Percentiles rank a stretch among this genome's conserved stretches.
phyloP scores from a whole-genome alignment of 1,139 yeast species.

The Geotrichum bryndzae region DNA sequence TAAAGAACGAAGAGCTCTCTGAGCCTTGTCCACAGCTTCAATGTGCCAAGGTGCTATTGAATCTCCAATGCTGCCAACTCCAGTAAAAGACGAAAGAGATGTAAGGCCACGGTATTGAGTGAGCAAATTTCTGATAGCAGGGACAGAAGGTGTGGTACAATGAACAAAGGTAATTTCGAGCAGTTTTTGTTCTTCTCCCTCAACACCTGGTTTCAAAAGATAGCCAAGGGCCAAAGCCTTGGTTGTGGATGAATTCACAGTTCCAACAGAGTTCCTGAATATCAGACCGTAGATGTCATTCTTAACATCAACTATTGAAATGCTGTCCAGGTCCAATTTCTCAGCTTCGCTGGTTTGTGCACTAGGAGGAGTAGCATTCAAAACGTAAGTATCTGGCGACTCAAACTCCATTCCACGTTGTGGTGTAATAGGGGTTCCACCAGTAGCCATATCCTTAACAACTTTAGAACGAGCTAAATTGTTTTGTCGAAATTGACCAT shows the following conservation, averaged over 20 bases:
- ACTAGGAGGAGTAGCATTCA: conserved; percentile 33
- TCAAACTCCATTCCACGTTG: conserved; percentile 29
- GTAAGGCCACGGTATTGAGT: conserved; percentile 64
- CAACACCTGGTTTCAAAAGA: conserved; percentile 42
- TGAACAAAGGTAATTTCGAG: conserved; percentile 32
- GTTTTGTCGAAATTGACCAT: conserved; percentile 18
- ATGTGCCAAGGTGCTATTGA: conserved; percentile 77
- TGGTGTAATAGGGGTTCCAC: conserved; percentile 31
- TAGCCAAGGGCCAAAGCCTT: conserved; percentile 48
- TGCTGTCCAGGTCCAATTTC: conserved; percentile 23
- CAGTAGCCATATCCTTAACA: conserved; percentile 3
- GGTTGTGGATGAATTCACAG: conserved; percentile 13
- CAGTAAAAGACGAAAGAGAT: conserved; percentile 43
- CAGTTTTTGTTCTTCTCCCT: conserved; percentile 20
- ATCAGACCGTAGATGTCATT: conserved; percentile 59
- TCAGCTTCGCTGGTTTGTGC: conserved; percentile 24
- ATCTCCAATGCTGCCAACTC: conserved; percentile 36
- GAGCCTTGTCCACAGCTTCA: conserved; percentile 58
- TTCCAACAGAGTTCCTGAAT: conserved; percentile 32
- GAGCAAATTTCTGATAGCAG: conserved; percentile 53
- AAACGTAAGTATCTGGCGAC: conserved; percentile 40
- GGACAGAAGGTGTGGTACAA: conserved; percentile 29
- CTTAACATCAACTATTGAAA: conserved; percentile 30
- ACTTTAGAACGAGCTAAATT: conserved; percentile 8
- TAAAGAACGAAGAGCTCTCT: not conserved